Evolutionary conservation across 805 yeast species (phyloP).

Genomic region (Teunomyces stri): DNA sequence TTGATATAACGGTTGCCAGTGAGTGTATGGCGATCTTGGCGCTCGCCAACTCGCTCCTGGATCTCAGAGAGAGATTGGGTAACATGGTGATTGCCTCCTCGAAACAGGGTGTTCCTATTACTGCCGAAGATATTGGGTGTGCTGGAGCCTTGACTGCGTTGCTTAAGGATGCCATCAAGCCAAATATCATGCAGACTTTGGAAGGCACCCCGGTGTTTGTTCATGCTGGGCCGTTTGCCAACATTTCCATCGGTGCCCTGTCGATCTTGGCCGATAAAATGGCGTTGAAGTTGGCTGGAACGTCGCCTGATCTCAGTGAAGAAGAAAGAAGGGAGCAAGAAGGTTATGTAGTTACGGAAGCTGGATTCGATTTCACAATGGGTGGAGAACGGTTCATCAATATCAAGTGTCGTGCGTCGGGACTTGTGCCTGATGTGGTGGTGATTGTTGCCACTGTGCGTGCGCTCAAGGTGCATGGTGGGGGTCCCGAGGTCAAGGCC

Average conservation of each 20-base stretch:
- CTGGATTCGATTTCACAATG: constrained; percentile 89
- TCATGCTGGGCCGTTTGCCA: constrained; percentile 89
- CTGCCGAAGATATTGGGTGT: constrained; percentile 81
- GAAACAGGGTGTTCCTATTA: constrained; percentile 66
- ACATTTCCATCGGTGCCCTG: constrained; percentile 83
- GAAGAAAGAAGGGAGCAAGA: constrained; percentile 47
- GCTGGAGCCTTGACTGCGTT: constrained; percentile 85
- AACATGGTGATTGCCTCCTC: constrained; percentile 72
- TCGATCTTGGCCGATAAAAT: constrained; percentile 78
- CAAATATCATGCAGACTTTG: constrained; percentile 82
- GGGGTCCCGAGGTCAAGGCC: constrained; percentile 85
- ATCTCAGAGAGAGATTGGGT: constrained; percentile 73
- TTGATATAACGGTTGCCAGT: constrained; percentile 82
- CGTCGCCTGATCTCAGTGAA: constrained; percentile 44
- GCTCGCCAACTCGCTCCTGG: constrained; percentile 63
- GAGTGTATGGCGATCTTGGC: constrained; percentile 87
- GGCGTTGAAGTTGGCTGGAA: constrained; percentile 78
- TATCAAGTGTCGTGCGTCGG: constrained; percentile 81
- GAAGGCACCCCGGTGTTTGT: constrained; percentile 88
- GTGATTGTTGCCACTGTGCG: constrained; percentile 82
- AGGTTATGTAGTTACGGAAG: constrained; percentile 83
- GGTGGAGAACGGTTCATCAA: constrained; percentile 87
- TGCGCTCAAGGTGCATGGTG: constrained; percentile 84
- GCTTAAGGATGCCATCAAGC: constrained; percentile 78
- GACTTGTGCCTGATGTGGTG: constrained; percentile 71